Conservation (phyloP, 108 stramenopile species). For the Chaetoceros tenuissimus region DNA sequence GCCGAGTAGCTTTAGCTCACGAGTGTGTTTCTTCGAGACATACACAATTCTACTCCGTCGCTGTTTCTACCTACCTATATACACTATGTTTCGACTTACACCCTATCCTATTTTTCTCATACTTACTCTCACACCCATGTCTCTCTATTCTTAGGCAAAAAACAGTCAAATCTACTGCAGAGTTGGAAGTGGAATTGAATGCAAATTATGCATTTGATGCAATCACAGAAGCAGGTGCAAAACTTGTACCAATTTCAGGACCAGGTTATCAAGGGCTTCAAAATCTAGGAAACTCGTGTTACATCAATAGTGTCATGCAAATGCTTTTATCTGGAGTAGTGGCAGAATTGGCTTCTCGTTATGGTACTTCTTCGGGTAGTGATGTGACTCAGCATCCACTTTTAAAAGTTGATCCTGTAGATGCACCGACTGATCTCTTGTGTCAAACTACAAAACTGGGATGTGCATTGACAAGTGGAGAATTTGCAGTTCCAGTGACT, state of each 20-base stretch:
- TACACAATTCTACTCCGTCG: too few relatives aligned
- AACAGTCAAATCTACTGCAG: constrained; percentile 95
- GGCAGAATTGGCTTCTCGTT: constrained; percentile 72
- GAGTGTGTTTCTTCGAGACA: too few relatives aligned
- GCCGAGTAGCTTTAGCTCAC: background rate
- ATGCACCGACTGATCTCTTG: constrained; percentile 56
- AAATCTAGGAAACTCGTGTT: constrained; percentile 98
- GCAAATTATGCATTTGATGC: constrained; percentile 86
- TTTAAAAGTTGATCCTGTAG: constrained; percentile 25
- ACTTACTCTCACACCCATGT: background rate
- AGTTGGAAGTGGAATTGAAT: constrained; percentile 97
- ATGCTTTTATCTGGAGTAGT: constrained; percentile 54
- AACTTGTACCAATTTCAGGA: constrained; percentile 78
- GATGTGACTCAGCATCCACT: constrained; percentile 27
- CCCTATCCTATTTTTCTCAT: background rate
- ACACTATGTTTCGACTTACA: too few relatives aligned
- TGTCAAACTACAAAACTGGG: constrained; percentile 74
- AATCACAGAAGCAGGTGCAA: constrained; percentile 87
- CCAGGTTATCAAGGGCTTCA: constrained; percentile 87
- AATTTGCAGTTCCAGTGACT: constrained; percentile 38
- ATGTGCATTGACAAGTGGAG: constrained; percentile 66
- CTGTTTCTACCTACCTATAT: too few relatives aligned
- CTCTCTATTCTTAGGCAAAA: constrained; percentile 46
- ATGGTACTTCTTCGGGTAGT: constrained; percentile 36
- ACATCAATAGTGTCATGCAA: constrained; percentile 92